Conservation (phyloP, 2,329 filamentous ascomycete genomes). For the Cadophora luteo-olivacea region DNA sequence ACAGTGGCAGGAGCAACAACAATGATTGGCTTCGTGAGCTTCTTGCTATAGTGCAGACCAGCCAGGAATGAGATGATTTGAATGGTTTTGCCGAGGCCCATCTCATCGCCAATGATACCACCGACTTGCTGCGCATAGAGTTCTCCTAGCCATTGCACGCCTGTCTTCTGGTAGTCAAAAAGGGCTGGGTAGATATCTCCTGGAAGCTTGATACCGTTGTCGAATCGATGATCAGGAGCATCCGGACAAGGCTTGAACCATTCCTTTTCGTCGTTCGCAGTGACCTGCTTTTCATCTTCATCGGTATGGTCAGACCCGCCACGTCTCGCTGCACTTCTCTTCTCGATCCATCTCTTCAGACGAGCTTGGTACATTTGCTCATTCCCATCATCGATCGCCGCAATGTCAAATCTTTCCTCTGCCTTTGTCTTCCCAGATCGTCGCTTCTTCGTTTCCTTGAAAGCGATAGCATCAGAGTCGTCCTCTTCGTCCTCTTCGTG, state of each 20-base stretch:
- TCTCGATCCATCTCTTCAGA: slow-evolving; percentile 75
- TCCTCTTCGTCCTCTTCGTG: slow-evolving; percentile 40
- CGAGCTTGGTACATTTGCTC: slow-evolving; percentile 80
- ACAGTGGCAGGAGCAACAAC: slow-evolving; percentile 94
- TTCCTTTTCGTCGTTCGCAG: slow-evolving; percentile 60
- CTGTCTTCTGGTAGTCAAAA: slow-evolving; percentile 97
- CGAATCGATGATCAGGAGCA: slow-evolving; percentile 75
- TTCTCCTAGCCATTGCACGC: slow-evolving; percentile 95
- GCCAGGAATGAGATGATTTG: slow-evolving; percentile 74
- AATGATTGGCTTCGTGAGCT: slow-evolving; percentile 83
- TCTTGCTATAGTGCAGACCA: slow-evolving; percentile 89
- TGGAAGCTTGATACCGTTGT: slow-evolving; percentile 77
- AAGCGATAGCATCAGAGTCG: slow-evolving; percentile 47
- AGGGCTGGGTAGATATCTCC: slow-evolving; percentile 92
- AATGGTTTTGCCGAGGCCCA: slow-evolving; percentile 97
- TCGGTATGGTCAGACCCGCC: slow-evolving; percentile 46
- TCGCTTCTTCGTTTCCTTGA: slow-evolving; percentile 48
- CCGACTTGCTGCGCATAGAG: slow-evolving; percentile 88
- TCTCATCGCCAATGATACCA: slow-evolving; percentile 95
- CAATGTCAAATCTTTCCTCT: slow-evolving; percentile 45
- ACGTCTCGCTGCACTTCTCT: slow-evolving; percentile 65
- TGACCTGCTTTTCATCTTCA: slow-evolving; percentile 51
- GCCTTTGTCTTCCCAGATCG: slow-evolving; percentile 33
- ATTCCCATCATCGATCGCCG: slow-evolving; percentile 82
- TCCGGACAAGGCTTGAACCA: slow-evolving; percentile 90